Base-by-base conservation (phyloP, 202 grass and related monocot genomes). In the Alloteropsis angusta region DNA sequence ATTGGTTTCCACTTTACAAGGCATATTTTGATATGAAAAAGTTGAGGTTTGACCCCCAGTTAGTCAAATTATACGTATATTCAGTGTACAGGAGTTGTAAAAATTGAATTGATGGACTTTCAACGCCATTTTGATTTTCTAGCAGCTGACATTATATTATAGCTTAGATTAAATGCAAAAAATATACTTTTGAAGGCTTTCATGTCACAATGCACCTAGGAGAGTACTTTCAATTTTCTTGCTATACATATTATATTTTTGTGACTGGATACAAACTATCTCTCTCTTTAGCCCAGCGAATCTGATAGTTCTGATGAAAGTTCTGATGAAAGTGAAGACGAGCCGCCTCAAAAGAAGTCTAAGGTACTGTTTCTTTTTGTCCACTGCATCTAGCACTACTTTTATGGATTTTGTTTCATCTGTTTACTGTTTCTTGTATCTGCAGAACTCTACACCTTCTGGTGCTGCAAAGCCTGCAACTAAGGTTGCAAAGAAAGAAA, bases 261-360 rank as follows among this genome's bases (percentile, higher is more conserved):
- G 23, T 23, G 9, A 56, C 59, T 44, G 10, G 68, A 22, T 63
- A 72, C 21, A 87, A 80, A 37, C n/a, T 16, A 6, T 50, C 52
- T 26, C n/a, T 38, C 25, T 60, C 72, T 70, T 39, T 62, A 90
- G 77, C 57, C 80, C 8, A 88, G 90, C 21, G 85, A 89, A 49
- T 90, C 92, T 16, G 92, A 85, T 53, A 93, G 84, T 85, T 93
- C 91, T 4, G 87, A 94, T 67, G 92, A 94, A 0, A 95, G 79
- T 77, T 90, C 85, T 21, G 88, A 91, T 65, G 92, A 91, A 58
- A 89, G 81, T 64, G 88, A 92, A 12, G 80, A 86, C 46, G 91
- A 93, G 52, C 94, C 91, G 32, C 87, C 86, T 66, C 80, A 67
- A 68, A 97, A 93, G 85, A 97, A 97, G 52, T 14, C 70, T 42